Conservation (phyloP, 371 early-diverging fungal genomes). For the Blakeslea trispora region DNA sequence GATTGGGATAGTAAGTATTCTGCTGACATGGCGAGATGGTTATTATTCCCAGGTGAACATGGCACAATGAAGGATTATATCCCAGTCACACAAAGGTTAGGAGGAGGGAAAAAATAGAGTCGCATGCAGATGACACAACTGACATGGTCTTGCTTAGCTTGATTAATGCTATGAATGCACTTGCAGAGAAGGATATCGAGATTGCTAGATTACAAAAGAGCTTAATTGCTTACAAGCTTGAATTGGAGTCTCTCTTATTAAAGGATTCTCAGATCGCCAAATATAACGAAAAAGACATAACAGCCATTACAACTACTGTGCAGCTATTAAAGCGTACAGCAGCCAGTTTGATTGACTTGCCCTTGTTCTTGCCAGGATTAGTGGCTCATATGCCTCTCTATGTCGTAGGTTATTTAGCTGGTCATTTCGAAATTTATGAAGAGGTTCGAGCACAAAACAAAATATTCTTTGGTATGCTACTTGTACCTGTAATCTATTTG, state of each 20-base stretch:
- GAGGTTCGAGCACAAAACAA: conserved; percentile 63
- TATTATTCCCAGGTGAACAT: conserved; percentile 52
- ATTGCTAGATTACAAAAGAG: conserved; percentile 41
- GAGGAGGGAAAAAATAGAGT: no score
- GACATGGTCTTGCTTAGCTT: conserved; percentile 27
- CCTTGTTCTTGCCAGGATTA: conserved; percentile 56
- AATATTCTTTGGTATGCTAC: conserved; percentile 43
- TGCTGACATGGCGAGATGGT: conserved; percentile 51
- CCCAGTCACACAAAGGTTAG: conserved; percentile 52
- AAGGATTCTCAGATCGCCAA: conserved; percentile 50
- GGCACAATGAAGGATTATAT: conserved; percentile 51
- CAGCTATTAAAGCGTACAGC: conserved; percentile 42
- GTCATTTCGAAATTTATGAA: conserved; percentile 52
- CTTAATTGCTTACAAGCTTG: conserved; percentile 46
- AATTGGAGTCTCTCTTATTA: conserved; percentile 36
- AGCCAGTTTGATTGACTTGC: conserved; percentile 47
- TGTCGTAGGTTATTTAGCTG: conserved; percentile 51
- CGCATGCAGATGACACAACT: no score
- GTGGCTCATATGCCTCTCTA: conserved; percentile 58
- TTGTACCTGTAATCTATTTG: conserved; percentile 48
- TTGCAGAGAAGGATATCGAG: conserved; percentile 30
- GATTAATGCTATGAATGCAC: conserved; percentile 39
- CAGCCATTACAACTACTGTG: conserved; percentile 40
- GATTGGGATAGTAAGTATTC: conserved; percentile 54
- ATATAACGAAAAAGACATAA: conserved; percentile 51